Evolutionary conservation across 768 basidiomycete species (phyloP), one percentile per base, ranked within the genome.

Genomic region (Mycena chlorophos): DNA sequence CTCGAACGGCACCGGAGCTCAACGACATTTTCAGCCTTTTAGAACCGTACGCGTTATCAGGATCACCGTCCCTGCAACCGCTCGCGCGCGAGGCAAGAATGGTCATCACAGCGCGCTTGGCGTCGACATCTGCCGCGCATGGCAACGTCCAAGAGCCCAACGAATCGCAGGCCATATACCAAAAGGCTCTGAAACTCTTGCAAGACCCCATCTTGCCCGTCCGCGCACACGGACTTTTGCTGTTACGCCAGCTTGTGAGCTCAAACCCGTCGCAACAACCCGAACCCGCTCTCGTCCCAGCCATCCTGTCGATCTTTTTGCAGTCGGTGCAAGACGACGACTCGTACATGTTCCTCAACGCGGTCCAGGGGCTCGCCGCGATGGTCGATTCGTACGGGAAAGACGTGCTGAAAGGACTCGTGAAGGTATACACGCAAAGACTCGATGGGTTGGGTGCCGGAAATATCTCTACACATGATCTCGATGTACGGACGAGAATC

Each of bases 171-270:
- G 85, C 84, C 46, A 81, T 76, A 5, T 98, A 97, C 69, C 92
- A 93, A 64, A 87, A 89, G 62, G 92, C 94, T 2, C 76, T 98
- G 17, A 89, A 87, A 60, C 81, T 95, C 23, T 75, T 98, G 12
- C 90, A 94, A 70, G 96, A 98, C 69, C 88, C 92, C 1, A 84
- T 96, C 30, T 78, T 98, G 10, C 95, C 96, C 20, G 94, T 98
- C 37, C 87, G 95, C 45, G 96, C 92, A 0, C 94, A 98, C 66
- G 96, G 96, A 5, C 76, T 98, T 2, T 75, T 92, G 31, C 77
- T 94, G 22, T 78, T 98, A 20, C 85, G 89, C 46, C 82, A 91
- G 57, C 82, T 98, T 23, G 85, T 94, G 19, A 74, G 78, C 22
- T 71, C 78, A 38, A 64, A 26, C 65, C 5, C 56, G 16, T 34